A percentile compares a stretch with the other conserved stretches of the same genome.
These are phyloP conservation scores for Plasmodium vivax DNA, from an alignment of 169 alveolate genomes.

Conservation along the genomic window DNA sequence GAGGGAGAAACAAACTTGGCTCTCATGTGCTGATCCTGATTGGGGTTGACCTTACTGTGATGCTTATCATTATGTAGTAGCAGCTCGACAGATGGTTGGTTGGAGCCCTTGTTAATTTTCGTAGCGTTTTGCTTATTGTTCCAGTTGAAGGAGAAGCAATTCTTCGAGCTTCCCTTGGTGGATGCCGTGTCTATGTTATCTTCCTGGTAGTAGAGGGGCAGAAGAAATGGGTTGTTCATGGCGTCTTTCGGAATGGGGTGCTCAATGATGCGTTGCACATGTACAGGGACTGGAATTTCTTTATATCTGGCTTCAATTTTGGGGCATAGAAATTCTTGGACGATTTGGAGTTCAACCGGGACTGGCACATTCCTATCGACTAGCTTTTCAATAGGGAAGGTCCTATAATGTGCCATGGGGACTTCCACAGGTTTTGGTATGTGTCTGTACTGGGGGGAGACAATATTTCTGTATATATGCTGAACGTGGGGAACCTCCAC, in stretches of 20 bases:
- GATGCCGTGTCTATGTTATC: conserved; percentile 5
- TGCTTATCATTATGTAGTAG: conserved; percentile 48
- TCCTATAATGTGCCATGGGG: conserved; percentile 92
- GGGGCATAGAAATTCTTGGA: conserved; percentile 92
- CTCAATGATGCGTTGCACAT: conserved; percentile 92
- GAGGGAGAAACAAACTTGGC: background rate
- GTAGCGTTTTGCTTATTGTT: conserved; percentile 10
- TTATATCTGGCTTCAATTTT: conserved; percentile 90
- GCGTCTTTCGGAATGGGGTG: conserved; percentile 91
- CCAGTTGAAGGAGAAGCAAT: conserved; percentile 39
- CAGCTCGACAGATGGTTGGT: conserved; percentile 40
- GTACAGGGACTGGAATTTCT: conserved; percentile 93
- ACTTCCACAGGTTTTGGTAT: conserved; percentile 95
- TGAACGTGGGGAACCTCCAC: conserved; percentile 94
- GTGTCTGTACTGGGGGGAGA: conserved; percentile 92
- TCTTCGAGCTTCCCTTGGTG: conserved; percentile 6
- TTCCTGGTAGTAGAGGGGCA: conserved; percentile 64
- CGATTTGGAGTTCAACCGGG: conserved; percentile 92
- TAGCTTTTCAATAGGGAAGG: conserved; percentile 90
- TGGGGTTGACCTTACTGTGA: background rate
- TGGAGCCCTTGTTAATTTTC: background rate
- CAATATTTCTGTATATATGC: conserved; percentile 90
- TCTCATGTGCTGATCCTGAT: background rate
- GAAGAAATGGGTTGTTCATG: conserved; percentile 66
- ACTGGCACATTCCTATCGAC: conserved; percentile 93